These are phyloP conservation scores for Arthrobotrys megalospora DNA, from an alignment of 2,329 filamentous ascomycete species.

Conservation along the genomic window DNA sequence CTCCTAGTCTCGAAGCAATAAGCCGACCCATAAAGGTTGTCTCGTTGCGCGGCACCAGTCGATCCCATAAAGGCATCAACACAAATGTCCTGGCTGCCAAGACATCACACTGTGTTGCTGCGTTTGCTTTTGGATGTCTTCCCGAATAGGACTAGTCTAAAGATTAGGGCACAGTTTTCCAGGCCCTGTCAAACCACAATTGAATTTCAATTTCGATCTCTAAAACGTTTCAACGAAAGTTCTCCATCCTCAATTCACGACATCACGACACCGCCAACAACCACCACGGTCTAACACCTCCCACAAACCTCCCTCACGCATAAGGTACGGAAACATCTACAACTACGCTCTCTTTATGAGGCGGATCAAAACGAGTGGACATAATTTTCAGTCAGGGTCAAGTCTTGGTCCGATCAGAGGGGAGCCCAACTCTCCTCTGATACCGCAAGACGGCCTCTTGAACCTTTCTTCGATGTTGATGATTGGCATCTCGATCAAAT, in stretches of 20 bases:
- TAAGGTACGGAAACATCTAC: conserved; percentile 56
- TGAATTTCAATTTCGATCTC: conserved; percentile 37
- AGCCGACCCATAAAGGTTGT: too few species aligned
- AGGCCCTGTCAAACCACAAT: conserved; percentile 33
- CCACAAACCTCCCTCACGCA: conserved; percentile 26
- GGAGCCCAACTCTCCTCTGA: conserved; percentile 37
- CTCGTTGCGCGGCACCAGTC: too few species aligned
- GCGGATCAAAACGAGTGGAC: conserved; percentile 61
- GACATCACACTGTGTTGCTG: conserved; percentile 5
- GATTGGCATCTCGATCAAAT: conserved; percentile 55
- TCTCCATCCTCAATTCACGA: conserved; percentile 38
- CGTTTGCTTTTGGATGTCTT: conserved; percentile 9
- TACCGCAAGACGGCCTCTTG: conserved; percentile 62
- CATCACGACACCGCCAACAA: conserved; percentile 54
- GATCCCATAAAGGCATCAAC: too few species aligned
- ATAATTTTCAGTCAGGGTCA: conserved; percentile 58
- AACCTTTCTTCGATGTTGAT: conserved; percentile 62
- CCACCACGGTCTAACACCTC: conserved; percentile 45
- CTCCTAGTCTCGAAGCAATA: too few species aligned
- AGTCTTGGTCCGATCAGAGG: conserved; percentile 61
- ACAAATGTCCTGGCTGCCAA: too few species aligned
- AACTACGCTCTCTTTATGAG: conserved; percentile 39
- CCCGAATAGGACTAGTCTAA: conserved; percentile 24
- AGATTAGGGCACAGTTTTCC: conserved; percentile 49
- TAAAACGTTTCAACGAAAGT: conserved; percentile 20